A percentile compares a stretch with the other conserved stretches of the same genome.
These are phyloP conservation scores for Albizia julibrissin DNA, from an alignment of 306 rosid genomes.

Conservation along the genomic window DNA sequence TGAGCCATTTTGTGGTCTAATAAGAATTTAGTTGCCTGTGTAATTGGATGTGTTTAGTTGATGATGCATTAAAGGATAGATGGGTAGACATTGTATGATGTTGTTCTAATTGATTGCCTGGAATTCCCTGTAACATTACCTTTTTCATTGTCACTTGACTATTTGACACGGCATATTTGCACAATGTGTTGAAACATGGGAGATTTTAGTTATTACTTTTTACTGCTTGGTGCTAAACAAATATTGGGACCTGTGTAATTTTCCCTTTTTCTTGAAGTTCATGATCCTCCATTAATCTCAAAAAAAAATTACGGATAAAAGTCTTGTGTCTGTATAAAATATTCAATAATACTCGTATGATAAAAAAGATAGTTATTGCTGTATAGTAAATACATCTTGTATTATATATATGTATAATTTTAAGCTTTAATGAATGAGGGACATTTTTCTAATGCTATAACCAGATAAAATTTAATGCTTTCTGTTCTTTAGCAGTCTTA, in stretches of 20 bases:
- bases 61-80: not conserved
- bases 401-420: no score
- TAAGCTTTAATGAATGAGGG: no score
- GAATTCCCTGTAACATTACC: not conserved
- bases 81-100: not conserved
- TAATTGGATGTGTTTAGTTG: not conserved
- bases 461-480: no score
- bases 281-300: not conserved
- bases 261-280: not conserved
- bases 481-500: not conserved
- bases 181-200: not conserved
- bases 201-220: not conserved
- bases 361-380: no score
- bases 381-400: no score
- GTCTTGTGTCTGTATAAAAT: no score
- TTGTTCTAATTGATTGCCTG: conserved; percentile 8
- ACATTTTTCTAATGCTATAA: not conserved
- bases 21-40: conserved; percentile 10
- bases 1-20: conserved; percentile 18
- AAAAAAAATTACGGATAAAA: no score
- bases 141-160: not conserved
- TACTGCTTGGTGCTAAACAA: not conserved
- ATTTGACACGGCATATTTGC: not conserved
- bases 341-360: no score
- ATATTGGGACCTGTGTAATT: not conserved